Base-by-base conservation (phyloP, 345 rosid genomes). In the Theobroma cacao region DNA sequence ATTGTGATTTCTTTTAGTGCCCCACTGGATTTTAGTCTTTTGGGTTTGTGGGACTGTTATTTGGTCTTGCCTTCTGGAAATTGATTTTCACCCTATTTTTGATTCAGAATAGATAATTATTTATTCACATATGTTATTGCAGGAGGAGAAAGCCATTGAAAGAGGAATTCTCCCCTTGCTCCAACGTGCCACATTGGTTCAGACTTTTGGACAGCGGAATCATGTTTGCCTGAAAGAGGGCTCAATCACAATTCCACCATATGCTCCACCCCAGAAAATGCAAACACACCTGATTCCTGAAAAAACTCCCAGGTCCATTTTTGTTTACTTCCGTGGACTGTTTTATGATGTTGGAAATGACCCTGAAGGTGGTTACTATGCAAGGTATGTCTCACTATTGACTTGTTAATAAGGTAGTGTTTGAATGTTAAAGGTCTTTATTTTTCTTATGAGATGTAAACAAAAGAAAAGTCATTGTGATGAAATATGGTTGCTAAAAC, bases 181-280 rank as follows among this genome's bases (percentile, higher is more conserved):
- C 83, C 95, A 85, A 68, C 98, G 94, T n/a, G 97, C 99, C 64
- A 91, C 99, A 67, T 83, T 97, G 84, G 99, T 94, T 79, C 98
- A 97, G 80, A 97, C 99, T 74, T 97, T 94, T 85, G 99, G 99
- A 59, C 99, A 97, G 74, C 78, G 89, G 77, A 94, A 97, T 86
- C 99, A 96, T 65, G 98, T 96, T 18, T 96, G 99, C 92, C 86
- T 96, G 81, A 96, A 94, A 72, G 93, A 90, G 65, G 98, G 98
- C 69, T 96, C 99, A 4, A 96, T 94, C 80, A 96, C 93, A 72
- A 90, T 97, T 80, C 99, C 98, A 74, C 99, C 99, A 12, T 97
- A 91, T 86, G 98, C 99, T 83, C 99, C 99, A 20, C 98, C 98
- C 14, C 95, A 94, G 87, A 94, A 97, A 84, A 97, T 94, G 99